Evolutionary conservation across 2,329 filamentous ascomycete species (phyloP), one percentile per base, ranked within the genome.

Genomic region (Fusarium cyanostomum): DNA sequence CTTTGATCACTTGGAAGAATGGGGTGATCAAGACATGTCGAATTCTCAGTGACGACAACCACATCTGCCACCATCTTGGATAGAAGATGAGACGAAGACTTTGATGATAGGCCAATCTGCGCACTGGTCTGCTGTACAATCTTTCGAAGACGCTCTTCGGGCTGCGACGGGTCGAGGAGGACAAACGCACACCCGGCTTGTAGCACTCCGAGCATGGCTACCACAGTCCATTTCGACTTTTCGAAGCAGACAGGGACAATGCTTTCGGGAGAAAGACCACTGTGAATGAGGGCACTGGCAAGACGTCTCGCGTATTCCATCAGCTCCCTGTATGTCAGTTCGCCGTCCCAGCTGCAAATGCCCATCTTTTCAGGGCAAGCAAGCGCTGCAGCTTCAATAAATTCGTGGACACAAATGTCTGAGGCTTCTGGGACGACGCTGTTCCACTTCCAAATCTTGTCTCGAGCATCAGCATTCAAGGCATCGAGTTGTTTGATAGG

Each of bases 161-260:
- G 48, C 8, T 43, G 39, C 9, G 52, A 26, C 6, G 39, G 31
- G 26, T 56, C 53, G 24, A 56, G 12, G 24, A 18, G n/a, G 8
- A 74, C 68, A 41, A 58, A 67, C 62, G 30, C 68, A n/a, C 64
- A 69, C 11, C 72, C 73, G 12, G 69, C 62, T 49, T 73, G 69
- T 8, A 73, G 50, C 9, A 73, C 62, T 27, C 55, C 70, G 6
- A 73, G 31, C 49, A 71, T 67, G 2, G 64, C 58, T 2, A 71
- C 56, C 3, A 64, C 34, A 7, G 67, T 48, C 56, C 53, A 66
- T 8, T 42, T 34, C 3, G 69, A 72, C 62, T 73, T 73, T 8
- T 68, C 64, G 34, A 69, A 69, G 24, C 52, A 63, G 33, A 79
- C 50, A 1, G 75, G 74, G 5, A 79, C 70, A 0, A 77, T 33